Base-by-base conservation (phyloP, 2,329 filamentous ascomycete species). In the Penicillium sp. region DNA sequence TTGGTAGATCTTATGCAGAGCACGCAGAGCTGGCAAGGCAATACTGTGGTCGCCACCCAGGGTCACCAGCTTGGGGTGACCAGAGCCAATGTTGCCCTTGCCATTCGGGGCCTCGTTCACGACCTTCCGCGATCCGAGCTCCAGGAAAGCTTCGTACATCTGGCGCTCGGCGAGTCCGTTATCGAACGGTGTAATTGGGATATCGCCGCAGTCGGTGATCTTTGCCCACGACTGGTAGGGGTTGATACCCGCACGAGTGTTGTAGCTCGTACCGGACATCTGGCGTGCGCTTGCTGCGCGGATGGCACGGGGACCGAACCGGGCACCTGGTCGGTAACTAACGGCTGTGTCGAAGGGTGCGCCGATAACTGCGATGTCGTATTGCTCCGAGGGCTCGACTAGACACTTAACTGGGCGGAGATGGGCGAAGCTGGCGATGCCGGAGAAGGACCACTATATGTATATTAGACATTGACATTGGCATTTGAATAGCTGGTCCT, bases 151-250 rank as follows among this genome's bases (percentile, higher is more conserved):
- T 68, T 88, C 85, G 31, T 85, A 90, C 91, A 96, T 96, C 76
- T 96, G 93, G 45, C 82, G 80, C 53, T 93, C 79, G 0, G 93
- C 93, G 16, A 96, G 80, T 1, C 81, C 85, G 72, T 96, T 96
- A 78, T 96, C 91, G 65, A 96, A 88, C 0, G 92, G 92, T 0
- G 89, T 90, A 63, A 96, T 82, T 27, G 93, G 91, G 55, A 96
- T 91, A 71, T 96, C 93, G 47, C 93, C 93, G 73, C 93, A 97
- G 79, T 97, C 93, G 50, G 93, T 80, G 57, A 96, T 85, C 39
- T 79, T 86, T 1, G 90, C 89, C 89, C 90, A 93, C 54, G 84
- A 88, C 42, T 80, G 79, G 77, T 95, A 96, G 0, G 93, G 91
- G 74, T 96, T 97, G 64, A 96, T 83, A 39, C 82, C 83, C 1